phyloP scores from a whole-genome alignment of 2,329 filamentous ascomycete genomes.

The Monilinia aucupariae region DNA sequence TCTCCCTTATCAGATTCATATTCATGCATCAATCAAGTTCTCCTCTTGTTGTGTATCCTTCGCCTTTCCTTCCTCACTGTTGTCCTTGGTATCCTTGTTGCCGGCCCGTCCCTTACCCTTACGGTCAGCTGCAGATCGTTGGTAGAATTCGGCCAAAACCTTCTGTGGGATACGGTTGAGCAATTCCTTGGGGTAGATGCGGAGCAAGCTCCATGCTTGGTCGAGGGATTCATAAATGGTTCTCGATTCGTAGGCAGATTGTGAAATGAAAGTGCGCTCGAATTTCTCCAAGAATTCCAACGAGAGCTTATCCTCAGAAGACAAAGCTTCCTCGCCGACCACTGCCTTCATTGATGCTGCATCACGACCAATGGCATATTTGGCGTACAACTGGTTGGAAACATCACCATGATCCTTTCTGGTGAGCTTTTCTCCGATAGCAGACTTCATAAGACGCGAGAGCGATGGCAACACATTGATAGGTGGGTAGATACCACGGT shows the following conservation, averaged over 20 bases:
- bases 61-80: constrained; percentile 33
- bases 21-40: constrained; percentile 56
- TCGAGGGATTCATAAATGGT: constrained; percentile 92
- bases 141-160: constrained; percentile 77
- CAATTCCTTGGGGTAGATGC: constrained; percentile 96
- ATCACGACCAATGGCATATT: constrained; percentile 98
- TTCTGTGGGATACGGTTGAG: constrained; percentile 91
- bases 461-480: constrained; percentile 98
- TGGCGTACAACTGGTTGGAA: constrained; percentile 98
- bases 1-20: background rate
- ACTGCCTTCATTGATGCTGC: constrained; percentile 99
- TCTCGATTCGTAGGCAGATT: constrained; percentile 87
- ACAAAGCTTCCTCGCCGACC: constrained; percentile 95
- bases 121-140: constrained; percentile 56
- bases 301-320: constrained; percentile 92
- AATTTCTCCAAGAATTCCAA: constrained; percentile 99
- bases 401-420: constrained; percentile 97
- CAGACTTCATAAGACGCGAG: constrained; percentile 99
- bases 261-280: constrained; percentile 87
- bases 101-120: constrained; percentile 57
- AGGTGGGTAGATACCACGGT: constrained; percentile 96
- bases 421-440: constrained; percentile 95
- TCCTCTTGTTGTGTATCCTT: constrained; percentile 48
- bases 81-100: constrained; percentile 39
- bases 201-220: constrained; percentile 89